Conservation (phyloP, 2,329 filamentous ascomycete species). For the Mariannaea sp. region DNA sequence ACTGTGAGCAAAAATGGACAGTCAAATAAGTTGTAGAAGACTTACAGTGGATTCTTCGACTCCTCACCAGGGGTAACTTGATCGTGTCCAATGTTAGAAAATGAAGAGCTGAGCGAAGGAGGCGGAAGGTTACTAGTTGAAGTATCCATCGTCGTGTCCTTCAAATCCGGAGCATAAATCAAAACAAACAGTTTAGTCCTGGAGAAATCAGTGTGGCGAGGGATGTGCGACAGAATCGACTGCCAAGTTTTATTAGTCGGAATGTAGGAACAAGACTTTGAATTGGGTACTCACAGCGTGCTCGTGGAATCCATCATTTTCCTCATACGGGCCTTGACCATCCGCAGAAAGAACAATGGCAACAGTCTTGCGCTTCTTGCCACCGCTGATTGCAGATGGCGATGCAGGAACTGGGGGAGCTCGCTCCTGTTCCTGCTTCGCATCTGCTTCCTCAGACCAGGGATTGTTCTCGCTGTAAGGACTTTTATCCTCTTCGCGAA, state of each 20-base stretch:
- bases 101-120: slow-evolving; percentile 77
- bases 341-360: slow-evolving; percentile 88
- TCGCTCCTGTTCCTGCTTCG: slow-evolving; percentile 63
- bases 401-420: slow-evolving; percentile 34
- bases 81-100: slow-evolving; percentile 80
- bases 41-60: slow-evolving; percentile 61
- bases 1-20: slow-evolving; percentile 13
- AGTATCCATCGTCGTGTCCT: slow-evolving; percentile 63
- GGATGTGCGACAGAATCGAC: slow-evolving; percentile 89
- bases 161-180: slow-evolving; percentile 83
- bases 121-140: slow-evolving; percentile 59
- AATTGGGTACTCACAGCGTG: slow-evolving; percentile 80
- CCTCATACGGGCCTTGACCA: slow-evolving; percentile 60
- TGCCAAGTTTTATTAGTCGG: slow-evolving; percentile 42
- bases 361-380: slow-evolving; percentile 73
- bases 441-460: slow-evolving; percentile 89
- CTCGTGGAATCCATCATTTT: slow-evolving; percentile 68
- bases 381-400: slow-evolving; percentile 41
- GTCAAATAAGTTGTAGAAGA: slow-evolving; percentile 14
- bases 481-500: slow-evolving; percentile 77
- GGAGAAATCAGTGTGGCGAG: slow-evolving; percentile 73
- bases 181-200: slow-evolving; percentile 82
- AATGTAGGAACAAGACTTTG: slow-evolving; percentile 16
- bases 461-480: slow-evolving; percentile 85
- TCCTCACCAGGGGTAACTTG: slow-evolving; percentile 73